Evolutionary conservation across 148 eudicot species (phyloP).

Genomic region (Pharnaceum exiguum): DNA sequence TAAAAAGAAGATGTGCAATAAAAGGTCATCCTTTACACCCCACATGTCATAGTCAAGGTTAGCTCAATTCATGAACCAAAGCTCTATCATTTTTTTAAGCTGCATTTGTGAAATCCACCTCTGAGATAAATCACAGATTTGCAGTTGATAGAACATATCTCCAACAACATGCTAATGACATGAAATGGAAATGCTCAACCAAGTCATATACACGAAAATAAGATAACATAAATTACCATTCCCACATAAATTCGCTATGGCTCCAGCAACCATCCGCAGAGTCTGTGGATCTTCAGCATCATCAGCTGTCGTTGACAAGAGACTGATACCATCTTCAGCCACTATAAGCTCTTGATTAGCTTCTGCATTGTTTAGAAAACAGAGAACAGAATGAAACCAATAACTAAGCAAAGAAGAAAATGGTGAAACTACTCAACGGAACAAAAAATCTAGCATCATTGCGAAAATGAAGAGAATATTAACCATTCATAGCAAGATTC

Average conservation of each 20-base stretch:
- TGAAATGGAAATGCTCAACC: background rate
- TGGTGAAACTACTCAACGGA: background rate
- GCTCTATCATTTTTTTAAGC: background rate
- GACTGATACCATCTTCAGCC: slow-evolving; percentile 90
- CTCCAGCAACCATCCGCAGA: slow-evolving; percentile 99
- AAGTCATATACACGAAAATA: background rate
- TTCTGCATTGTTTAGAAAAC: slow-evolving; percentile 46
- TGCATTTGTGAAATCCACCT: background rate
- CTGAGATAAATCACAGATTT: background rate
- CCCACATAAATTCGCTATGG: slow-evolving; percentile 96
- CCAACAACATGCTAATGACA: background rate
- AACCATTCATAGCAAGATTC: slow-evolving; percentile 99
- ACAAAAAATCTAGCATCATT: background rate
- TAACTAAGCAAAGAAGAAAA: background rate
- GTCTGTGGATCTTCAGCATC: slow-evolving; percentile 99
- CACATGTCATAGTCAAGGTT: too few species aligned
- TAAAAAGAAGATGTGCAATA: too few species aligned
- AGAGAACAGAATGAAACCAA: slow-evolving; percentile 4
- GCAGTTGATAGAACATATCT: background rate
- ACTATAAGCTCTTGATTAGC: slow-evolving; percentile 93
- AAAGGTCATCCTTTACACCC: too few species aligned
- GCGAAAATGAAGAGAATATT: background rate
- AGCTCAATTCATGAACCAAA: background rate
- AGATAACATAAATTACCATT: slow-evolving; percentile 62
- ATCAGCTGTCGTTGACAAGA: slow-evolving; percentile 82